phyloP scores from a whole-genome alignment of 306 rosid genomes.

The Corylus avellana region DNA sequence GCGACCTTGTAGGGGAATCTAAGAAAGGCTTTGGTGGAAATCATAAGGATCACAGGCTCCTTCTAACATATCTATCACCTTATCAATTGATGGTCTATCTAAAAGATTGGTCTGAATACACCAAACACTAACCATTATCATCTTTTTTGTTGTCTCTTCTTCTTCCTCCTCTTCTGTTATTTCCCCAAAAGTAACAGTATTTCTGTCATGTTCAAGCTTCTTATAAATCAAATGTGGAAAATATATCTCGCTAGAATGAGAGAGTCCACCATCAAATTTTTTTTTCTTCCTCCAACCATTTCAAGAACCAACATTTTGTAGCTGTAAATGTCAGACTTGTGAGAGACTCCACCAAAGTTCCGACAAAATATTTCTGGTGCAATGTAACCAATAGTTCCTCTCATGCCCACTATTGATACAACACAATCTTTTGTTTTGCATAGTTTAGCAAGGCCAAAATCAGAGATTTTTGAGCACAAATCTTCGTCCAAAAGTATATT shows the following conservation, averaged over 20 bases:
- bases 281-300: constrained; percentile 38
- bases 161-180: too few species aligned
- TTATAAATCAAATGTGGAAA: not conserved
- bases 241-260: not conserved
- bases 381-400: constrained; percentile 41
- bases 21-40: too few species aligned
- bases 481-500: constrained; percentile 1
- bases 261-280: not conserved
- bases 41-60: too few species aligned
- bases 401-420: constrained; percentile 27
- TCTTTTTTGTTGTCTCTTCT: too few species aligned
- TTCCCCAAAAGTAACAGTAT: too few species aligned
- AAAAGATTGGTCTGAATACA: too few species aligned
- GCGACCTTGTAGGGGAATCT: too few species aligned
- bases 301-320: constrained; percentile 45
- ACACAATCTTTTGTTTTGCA: constrained; percentile 36
- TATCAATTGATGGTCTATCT: too few species aligned
- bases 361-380: constrained; percentile 35
- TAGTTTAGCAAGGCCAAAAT: constrained; percentile 44
- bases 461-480: constrained; percentile 37
- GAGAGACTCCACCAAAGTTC: constrained; percentile 31
- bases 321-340: constrained; percentile 43
- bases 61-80: too few species aligned
- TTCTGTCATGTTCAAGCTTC: too few species aligned
- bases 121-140: too few species aligned